Percentiles rank a stretch among this genome's conserved stretches.
These are phyloP conservation scores for Cyclaneusma minus DNA, from an alignment of 2,329 filamentous ascomycete genomes.

Conservation along the genomic window DNA sequence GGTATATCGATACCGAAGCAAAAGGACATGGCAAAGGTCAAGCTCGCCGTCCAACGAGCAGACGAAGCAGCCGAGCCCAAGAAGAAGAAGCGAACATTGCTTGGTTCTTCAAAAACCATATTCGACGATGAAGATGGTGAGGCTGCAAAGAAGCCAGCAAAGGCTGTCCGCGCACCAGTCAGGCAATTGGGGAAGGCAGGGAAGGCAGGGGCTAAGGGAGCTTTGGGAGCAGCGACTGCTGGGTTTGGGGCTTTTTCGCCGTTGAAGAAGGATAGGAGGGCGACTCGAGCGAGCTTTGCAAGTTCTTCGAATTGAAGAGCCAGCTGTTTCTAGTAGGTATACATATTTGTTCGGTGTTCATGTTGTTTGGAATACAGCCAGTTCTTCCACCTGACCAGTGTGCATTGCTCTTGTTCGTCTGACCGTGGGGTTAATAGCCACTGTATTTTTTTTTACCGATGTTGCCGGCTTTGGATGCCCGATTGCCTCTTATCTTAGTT, in stretches of 20 bases:
- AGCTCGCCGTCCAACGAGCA: constrained; percentile 3
- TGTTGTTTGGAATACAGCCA: too few relatives aligned
- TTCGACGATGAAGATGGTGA: constrained; percentile 57
- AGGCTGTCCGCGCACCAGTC: constrained; percentile 16
- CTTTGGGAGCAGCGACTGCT: constrained; percentile 12
- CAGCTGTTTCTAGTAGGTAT: too few relatives aligned
- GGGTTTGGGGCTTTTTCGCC: constrained; percentile 52
- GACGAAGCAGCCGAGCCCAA: constrained; percentile 21
- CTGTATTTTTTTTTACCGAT: too few relatives aligned
- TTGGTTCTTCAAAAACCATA: constrained; percentile 46
- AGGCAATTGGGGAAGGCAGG: constrained; percentile 16
- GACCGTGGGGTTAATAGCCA: too few relatives aligned
- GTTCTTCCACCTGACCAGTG: too few relatives aligned
- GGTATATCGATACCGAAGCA: constrained; percentile 1
- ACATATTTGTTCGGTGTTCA: too few relatives aligned
- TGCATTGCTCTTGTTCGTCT: too few relatives aligned
- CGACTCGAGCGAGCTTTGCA: constrained; percentile 44
- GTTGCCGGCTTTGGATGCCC: too few relatives aligned
- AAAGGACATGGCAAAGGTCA: constrained; percentile 4
- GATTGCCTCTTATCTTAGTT: too few relatives aligned
- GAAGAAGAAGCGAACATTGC: constrained; percentile 61
- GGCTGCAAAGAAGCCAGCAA: constrained; percentile 20
- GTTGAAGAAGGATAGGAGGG: constrained; percentile 53
- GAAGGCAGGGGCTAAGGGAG: constrained; percentile 11
- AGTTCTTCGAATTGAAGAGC: too few relatives aligned